Evolutionary conservation across 2,329 filamentous ascomycete genomes (phyloP), one percentile per base, ranked within the genome.

Genomic region (Scytalidium sp.): DNA sequence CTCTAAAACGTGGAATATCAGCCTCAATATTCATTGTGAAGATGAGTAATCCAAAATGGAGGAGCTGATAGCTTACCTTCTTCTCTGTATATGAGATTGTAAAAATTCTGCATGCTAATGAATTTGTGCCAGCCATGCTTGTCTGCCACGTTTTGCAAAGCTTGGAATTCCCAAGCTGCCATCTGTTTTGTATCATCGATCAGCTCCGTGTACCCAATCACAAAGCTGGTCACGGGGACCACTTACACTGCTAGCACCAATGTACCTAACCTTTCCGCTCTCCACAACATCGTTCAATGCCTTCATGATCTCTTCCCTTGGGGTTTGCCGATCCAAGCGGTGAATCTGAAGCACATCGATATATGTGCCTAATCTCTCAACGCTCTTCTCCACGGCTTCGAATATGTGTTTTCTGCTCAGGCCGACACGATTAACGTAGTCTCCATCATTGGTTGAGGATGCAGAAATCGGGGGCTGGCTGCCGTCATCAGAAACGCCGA

Each of bases 381-480:
- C 67, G 54, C 77, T 81, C 46, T 69, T 73, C 43, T 87, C 78
- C 2, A 88, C 84, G 0, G 83, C 81, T 56, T 83, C 78, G 54
- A 87, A 78, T 57, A 88, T 83, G 55, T 84, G 79, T 60, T 83
- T 84, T 40, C 85, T 71, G 29, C 75, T 80, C 23, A 87, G 66
- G 0, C 84, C 83, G n/a, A 70, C 65, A 41, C 70, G 67, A 56
- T 78, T 80, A 22, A 76, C 73, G 56, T 68, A 59, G 0, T 65
- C 66, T 8, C 69, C 72, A 53, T 76, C 71, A 50, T 75, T 75
- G 8, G 53, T 53, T 56, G 5, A 29, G 8, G 13, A 8, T 7
- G 52, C 47, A 0, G 63, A 58, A 39, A 73, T 71, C 1, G 63
- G 49, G 3, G 68, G 66, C 10, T 69, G 62, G 3, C 61, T 61